These are phyloP conservation scores for Populus tremula DNA, from an alignment of 345 rosid genomes.

Conservation along the genomic window DNA sequence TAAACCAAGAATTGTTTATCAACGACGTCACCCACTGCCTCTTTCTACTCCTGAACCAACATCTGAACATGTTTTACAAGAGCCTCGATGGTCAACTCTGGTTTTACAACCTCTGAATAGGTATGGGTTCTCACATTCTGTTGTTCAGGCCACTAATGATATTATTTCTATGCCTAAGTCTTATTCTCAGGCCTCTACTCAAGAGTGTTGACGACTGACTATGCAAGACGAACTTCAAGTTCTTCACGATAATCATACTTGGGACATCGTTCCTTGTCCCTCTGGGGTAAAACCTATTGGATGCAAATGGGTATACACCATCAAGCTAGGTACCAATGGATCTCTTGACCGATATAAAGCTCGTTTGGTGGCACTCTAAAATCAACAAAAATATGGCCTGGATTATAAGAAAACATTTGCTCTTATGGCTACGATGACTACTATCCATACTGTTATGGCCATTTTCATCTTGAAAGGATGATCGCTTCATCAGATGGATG, in stretches of 20 bases:
- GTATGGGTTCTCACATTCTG: neutral
- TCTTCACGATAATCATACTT: neutral
- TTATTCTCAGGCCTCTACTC: neutral
- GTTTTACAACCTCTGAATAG: neutral
- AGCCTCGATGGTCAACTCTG: neutral
- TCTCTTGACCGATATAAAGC: neutral
- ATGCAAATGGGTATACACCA: neutral
- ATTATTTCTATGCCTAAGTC: neutral
- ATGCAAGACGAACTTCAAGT: neutral
- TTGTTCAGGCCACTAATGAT: neutral
- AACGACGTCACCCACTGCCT: neutral
- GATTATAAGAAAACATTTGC: neutral
- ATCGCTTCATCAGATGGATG: neutral
- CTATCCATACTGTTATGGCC: neutral
- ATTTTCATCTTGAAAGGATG: neutral
- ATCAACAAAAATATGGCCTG: neutral
- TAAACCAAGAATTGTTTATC: neutral
- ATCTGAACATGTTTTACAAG: neutral
- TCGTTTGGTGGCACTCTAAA: neutral
- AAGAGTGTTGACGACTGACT: neutral
- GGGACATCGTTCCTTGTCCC: neutral
- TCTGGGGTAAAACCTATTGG: neutral
- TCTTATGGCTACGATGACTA: neutral
- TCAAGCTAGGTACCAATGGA: neutral
- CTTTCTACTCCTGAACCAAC: neutral